Percentiles rank a stretch among this genome's conserved stretches.
phyloP scores from a whole-genome alignment of 1,284 basidiomycete species.

The Apiotrichum porosum region DNA sequence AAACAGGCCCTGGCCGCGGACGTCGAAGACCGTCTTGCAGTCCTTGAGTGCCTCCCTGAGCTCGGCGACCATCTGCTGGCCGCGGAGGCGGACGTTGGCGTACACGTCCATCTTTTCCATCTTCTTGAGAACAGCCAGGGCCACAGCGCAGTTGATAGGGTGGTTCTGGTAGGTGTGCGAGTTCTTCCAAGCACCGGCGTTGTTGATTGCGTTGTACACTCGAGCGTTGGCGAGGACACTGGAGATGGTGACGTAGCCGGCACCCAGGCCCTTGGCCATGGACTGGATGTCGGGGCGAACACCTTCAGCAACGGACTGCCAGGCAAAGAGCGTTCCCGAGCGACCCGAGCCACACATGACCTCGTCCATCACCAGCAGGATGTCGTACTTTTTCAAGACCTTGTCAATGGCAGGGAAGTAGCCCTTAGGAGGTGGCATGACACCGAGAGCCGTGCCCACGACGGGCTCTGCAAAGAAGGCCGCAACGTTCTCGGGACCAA shows the following conservation, averaged over 20 bases:
- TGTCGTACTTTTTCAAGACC: slow-evolving; percentile 75
- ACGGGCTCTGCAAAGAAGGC: slow-evolving; percentile 44
- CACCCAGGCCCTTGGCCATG: slow-evolving; percentile 80
- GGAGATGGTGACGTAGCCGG: slow-evolving; percentile 76
- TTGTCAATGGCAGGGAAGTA: slow-evolving; percentile 63
- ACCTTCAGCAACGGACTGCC: slow-evolving; percentile 54
- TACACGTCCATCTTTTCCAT: slow-evolving; percentile 61
- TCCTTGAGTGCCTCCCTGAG: slow-evolving; percentile 19
- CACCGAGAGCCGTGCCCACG: slow-evolving; percentile 72
- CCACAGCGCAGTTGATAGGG: slow-evolving; percentile 68
- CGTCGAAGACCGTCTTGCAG: slow-evolving; percentile 20
- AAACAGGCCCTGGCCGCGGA: slow-evolving; percentile 57
- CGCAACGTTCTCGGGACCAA: slow-evolving; percentile 69
- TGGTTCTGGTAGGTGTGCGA: slow-evolving; percentile 83
- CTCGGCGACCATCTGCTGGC: slow-evolving; percentile 22
- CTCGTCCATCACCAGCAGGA: slow-evolving; percentile 78
- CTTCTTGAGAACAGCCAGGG: slow-evolving; percentile 71
- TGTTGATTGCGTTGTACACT: slow-evolving; percentile 60
- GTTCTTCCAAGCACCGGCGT: slow-evolving; percentile 56
- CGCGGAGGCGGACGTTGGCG: slow-evolving; percentile 23
- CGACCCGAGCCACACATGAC: slow-evolving; percentile 81
- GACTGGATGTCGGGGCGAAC: slow-evolving; percentile 68
- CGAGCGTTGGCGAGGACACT: slow-evolving; percentile 67
- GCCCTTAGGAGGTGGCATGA: slow-evolving; percentile 31
- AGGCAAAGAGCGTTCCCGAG: slow-evolving; percentile 64